Percentiles rank a stretch among this genome's conserved stretches.
Conservation (phyloP, 2,329 filamentous ascomycete species). For the Lachnum nothofagi region DNA sequence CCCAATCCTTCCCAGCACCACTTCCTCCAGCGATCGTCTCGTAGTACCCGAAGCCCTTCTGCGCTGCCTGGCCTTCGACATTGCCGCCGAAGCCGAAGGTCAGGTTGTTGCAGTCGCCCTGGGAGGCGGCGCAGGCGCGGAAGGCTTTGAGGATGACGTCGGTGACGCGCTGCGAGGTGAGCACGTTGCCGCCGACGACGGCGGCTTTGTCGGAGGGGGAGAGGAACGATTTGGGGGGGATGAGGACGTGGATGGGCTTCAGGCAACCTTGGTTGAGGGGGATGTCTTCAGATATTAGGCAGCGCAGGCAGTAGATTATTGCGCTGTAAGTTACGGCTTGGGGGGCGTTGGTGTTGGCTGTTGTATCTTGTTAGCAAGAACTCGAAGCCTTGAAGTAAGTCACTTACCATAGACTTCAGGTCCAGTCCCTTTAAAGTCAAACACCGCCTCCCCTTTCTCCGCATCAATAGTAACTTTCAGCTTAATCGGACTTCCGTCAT, state of each 20-base stretch:
- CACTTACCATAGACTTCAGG: slow-evolving; percentile 66
- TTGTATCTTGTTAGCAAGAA: slow-evolving; percentile 13
- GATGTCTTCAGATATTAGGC: slow-evolving; percentile 74
- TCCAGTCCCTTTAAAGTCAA: slow-evolving; percentile 74
- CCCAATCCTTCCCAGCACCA: slow-evolving; percentile 68
- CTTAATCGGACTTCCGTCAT: slow-evolving; percentile 74
- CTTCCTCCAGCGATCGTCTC: slow-evolving; percentile 77
- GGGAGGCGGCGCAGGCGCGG: slow-evolving; percentile 69
- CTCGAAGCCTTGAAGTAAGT: background rate
- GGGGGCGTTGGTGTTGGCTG: slow-evolving; percentile 71
- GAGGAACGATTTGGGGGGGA: slow-evolving; percentile 68
- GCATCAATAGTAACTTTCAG: slow-evolving; percentile 71
- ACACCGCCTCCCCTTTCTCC: slow-evolving; percentile 68
- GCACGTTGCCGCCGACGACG: slow-evolving; percentile 77
- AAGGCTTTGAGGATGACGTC: slow-evolving; percentile 81
- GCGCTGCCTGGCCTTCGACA: slow-evolving; percentile 48
- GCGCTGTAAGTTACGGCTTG: slow-evolving; percentile 77
- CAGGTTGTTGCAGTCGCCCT: slow-evolving; percentile 79
- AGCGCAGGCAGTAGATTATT: slow-evolving; percentile 81
- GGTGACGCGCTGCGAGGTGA: slow-evolving; percentile 74
- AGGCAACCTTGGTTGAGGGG: slow-evolving; percentile 84
- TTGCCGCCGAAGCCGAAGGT: slow-evolving; percentile 79
- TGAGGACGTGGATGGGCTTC: slow-evolving; percentile 66
- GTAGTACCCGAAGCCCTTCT: slow-evolving; percentile 81
- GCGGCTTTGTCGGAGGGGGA: slow-evolving; percentile 71